Conservation (phyloP, 1,284 basidiomycete species). For the Testicularia cyperi region DNA sequence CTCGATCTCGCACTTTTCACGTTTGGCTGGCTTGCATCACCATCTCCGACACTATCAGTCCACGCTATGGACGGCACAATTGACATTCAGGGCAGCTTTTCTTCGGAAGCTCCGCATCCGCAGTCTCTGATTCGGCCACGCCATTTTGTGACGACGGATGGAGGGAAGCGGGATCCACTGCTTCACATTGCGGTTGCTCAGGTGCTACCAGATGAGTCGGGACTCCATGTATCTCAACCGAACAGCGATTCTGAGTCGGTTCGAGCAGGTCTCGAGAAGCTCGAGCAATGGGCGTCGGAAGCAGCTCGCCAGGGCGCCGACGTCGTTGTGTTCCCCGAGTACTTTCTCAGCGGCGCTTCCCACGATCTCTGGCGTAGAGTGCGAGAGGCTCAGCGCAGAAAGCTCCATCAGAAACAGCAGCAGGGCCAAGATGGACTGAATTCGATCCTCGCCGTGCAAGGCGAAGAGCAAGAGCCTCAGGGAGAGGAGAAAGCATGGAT, state of each 20-base stretch:
- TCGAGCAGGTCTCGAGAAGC: conserved; percentile 24
- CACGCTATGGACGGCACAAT: conserved; percentile 3
- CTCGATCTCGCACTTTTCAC: too few species aligned
- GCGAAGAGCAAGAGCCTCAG: conserved; percentile 1
- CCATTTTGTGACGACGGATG: conserved; percentile 1
- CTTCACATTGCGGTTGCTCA: conserved; percentile 33
- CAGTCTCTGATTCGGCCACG: conserved; percentile 1
- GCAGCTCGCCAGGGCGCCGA: conserved; percentile 36
- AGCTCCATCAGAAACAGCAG: neutral
- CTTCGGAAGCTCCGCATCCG: conserved; percentile 5
- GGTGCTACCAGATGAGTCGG: conserved; percentile 25
- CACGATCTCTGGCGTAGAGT: conserved; percentile 41
- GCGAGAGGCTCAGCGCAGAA: conserved; percentile 6
- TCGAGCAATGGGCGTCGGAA: conserved; percentile 21
- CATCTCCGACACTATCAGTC: neutral
- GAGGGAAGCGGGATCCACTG: conserved; percentile 10
- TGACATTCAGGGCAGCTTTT: conserved; percentile 6
- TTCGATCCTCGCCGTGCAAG: too few species aligned
- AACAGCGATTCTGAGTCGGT: neutral
- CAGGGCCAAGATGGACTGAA: neutral
- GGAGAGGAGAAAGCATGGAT: conserved; percentile 43
- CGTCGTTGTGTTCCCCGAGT: conserved; percentile 56
- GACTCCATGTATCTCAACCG: conserved; percentile 3
- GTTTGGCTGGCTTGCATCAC: too few species aligned
- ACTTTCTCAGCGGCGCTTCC: conserved; percentile 53